Conservation (phyloP, 1,139 yeast genomes). For the Suhomyces anneliseae region DNA sequence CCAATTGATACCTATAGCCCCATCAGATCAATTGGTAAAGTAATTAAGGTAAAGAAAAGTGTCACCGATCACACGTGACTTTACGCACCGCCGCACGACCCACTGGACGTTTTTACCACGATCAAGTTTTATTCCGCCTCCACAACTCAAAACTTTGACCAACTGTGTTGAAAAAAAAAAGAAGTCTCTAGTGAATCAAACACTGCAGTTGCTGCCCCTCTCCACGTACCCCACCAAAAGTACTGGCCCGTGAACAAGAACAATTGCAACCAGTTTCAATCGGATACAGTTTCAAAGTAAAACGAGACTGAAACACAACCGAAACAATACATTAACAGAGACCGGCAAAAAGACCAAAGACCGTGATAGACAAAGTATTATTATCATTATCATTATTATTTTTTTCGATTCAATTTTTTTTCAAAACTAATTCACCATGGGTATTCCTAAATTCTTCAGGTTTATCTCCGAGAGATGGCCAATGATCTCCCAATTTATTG, state of each 20-base stretch:
- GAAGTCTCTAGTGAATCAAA: neutral
- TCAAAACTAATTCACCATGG: constrained; percentile 26
- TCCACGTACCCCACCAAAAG: neutral
- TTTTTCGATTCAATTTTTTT: neutral
- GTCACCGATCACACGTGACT: neutral
- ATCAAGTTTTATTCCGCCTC: neutral
- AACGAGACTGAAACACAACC: too few relatives aligned
- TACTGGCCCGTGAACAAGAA: neutral
- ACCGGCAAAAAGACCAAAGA: too few relatives aligned
- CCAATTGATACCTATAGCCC: too few relatives aligned
- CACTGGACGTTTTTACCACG: neutral
- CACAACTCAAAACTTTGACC: neutral
- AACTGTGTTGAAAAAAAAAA: too few relatives aligned
- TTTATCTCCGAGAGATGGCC: constrained; percentile 99
- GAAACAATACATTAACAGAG: too few relatives aligned
- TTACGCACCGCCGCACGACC: neutral
- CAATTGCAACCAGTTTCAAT: too few relatives aligned
- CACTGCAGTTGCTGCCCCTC: neutral
- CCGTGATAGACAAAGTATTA: neutral
- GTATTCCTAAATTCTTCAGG: constrained; percentile 95
- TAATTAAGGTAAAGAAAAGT: too few relatives aligned
- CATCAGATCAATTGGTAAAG: too few relatives aligned
- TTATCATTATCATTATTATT: neutral
- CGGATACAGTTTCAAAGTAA: too few relatives aligned
- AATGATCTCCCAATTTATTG: constrained; percentile 82